Base-by-base conservation (phyloP, 2,329 filamentous ascomycete species). In the Fusarium sp. region DNA sequence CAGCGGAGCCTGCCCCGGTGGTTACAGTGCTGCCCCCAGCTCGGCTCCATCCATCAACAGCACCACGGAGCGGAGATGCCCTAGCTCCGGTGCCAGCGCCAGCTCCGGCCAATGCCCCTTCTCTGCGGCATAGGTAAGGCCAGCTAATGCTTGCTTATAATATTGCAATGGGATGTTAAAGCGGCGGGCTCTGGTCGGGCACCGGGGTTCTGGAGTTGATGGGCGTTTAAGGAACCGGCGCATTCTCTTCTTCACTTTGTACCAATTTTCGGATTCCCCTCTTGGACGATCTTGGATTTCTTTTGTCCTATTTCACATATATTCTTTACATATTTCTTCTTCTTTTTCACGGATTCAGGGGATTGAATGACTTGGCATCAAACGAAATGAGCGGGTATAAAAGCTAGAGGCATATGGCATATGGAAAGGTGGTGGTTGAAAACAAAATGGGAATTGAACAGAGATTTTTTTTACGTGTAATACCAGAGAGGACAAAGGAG, bases 41-140 rank as follows among this genome's bases (percentile, higher is more conserved):
- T 61, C 60, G 6, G 25, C 29, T 27, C 68, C 62, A 46, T 72
- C 66, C 9, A 60, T 68, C 34, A 58, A 55, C 36, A 64, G 65
- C 40, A 20, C 42, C 14, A n/a, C 31, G 3, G 69, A 72, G 57
- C 51, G 54, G 40, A 67, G 55, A 40, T 71, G 70, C 27, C 69
- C 69, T 7, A 67, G 66, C 49, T 72, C 69, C 8, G 69, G 73
- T 4, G 65, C 67, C 2, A 59, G 55, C 31, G 65, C 67, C 2
- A 59, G 55, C 34, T 67, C 69, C 25, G 16, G 54, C 4, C 20
- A 59, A 6, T 71, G 68, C 54, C 69, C 69, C 18, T 71, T 71
- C n/a, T 69, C 68, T 16, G 61, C 38, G 33, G 62, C 44, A 20
- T 67, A 57, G 13, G 25, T 9, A 10, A 29, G 29, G 25, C 11